These are phyloP conservation scores for Neovahlkampfia damariscottae DNA, from an alignment of 78 protist genomes.

Conservation along the genomic window DNA sequence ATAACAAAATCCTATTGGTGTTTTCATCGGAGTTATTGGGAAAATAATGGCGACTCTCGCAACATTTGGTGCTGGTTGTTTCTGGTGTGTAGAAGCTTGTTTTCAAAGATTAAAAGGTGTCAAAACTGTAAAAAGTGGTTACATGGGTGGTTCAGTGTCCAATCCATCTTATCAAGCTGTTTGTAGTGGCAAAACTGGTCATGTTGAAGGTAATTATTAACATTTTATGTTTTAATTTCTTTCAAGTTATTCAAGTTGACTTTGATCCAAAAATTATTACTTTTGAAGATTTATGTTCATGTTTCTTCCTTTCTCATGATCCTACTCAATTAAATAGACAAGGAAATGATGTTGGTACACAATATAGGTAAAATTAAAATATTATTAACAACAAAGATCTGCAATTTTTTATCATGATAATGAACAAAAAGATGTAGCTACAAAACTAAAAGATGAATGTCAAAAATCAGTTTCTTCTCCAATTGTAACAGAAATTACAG, in stretches of 20 bases:
- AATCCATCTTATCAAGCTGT: constrained; percentile 43
- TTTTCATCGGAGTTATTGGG: too few species aligned
- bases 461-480: neutral
- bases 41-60: too few species aligned
- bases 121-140: neutral
- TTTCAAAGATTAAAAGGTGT: constrained; percentile 1
- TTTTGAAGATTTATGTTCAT: neutral
- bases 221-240: too few species aligned
- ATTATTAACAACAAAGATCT: too few species aligned
- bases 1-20: too few species aligned
- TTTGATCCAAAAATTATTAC: constrained; percentile 39
- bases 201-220: constrained; percentile 69
- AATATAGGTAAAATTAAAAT: too few species aligned
- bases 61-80: constrained; percentile 37
- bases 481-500: constrained; percentile 3
- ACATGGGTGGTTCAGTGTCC: constrained; percentile 12
- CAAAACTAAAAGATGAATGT: neutral
- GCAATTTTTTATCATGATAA: constrained; percentile 48
- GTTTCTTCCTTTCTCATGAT: constrained; percentile 63
- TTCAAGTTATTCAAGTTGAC: constrained; percentile 46
- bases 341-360: constrained; percentile 78
- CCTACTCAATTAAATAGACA: constrained; percentile 71
- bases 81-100: constrained; percentile 23
- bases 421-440: constrained; percentile 31
- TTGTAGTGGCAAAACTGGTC: constrained; percentile 73